Evolutionary conservation across 768 basidiomycete species (phyloP).

Genomic region (Leccinum pellstonianum): DNA sequence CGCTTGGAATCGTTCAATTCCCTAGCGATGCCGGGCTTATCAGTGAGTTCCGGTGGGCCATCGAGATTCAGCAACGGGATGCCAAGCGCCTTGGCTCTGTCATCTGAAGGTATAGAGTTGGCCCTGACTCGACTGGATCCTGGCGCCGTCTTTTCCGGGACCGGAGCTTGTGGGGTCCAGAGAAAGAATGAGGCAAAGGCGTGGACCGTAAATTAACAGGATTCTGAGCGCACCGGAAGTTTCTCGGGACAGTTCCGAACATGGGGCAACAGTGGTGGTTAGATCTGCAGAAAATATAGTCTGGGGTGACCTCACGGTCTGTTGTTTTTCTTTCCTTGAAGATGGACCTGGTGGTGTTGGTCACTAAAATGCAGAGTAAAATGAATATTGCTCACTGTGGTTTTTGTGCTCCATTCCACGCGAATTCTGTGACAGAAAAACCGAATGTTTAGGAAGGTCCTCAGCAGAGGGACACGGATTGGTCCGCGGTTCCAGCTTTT

Average conservation of each 20-base stretch:
- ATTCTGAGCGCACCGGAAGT: slow-evolving; percentile 19
- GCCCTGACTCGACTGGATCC: slow-evolving; percentile 5
- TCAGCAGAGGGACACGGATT: neutral
- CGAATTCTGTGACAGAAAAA: neutral
- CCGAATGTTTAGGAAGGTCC: neutral
- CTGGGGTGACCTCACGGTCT: slow-evolving; percentile 9
- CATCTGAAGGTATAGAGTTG: slow-evolving; percentile 7
- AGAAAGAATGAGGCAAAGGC: slow-evolving; percentile 14
- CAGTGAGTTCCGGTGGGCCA: slow-evolving; percentile 40
- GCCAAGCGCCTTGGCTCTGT: slow-evolving; percentile 18
- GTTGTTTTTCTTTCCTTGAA: slow-evolving; percentile 8
- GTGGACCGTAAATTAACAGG: slow-evolving; percentile 6
- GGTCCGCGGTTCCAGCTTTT: slow-evolving; percentile 32
- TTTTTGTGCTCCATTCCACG: neutral
- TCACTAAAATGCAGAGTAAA: slow-evolving; percentile 3
- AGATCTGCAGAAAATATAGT: slow-evolving; percentile 2
- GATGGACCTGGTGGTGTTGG: slow-evolving; percentile 5
- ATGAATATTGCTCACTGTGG: slow-evolving; percentile 14
- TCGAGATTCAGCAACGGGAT: slow-evolving; percentile 55
- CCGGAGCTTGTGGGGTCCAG: slow-evolving; percentile 17
- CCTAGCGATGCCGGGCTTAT: slow-evolving; percentile 15
- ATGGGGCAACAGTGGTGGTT: neutral
- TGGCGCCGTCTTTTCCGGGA: slow-evolving; percentile 7
- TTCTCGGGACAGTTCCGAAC: slow-evolving; percentile 9
- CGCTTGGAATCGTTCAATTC: slow-evolving; percentile 42